A percentile compares a stretch with the other conserved stretches of the same genome.
Evolutionary conservation across 345 rosid genomes (phyloP).

Genomic region (Eucalyptus rudis): DNA sequence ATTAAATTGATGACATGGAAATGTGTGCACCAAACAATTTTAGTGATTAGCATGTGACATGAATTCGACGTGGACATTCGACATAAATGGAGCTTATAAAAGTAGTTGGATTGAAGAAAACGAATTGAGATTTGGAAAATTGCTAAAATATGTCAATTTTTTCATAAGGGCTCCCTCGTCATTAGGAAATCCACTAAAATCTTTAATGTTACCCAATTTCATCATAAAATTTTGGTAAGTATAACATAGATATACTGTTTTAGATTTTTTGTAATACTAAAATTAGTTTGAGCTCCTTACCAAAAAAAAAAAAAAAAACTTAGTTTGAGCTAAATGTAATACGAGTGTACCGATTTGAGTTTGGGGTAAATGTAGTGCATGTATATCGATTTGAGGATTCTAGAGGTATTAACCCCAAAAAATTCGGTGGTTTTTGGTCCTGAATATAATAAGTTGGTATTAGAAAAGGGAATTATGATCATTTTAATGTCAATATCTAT

Average conservation of each 20-base stretch:
- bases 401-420: neutral
- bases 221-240: neutral
- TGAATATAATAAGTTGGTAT: neutral
- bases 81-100: neutral
- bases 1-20: neutral
- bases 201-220: neutral
- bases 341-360: accelerated
- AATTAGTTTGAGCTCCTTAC: neutral
- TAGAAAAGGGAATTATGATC: neutral
- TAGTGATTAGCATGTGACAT: accelerated
- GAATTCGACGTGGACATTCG: neutral
- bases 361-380: neutral
- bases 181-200: neutral
- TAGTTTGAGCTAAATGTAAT: neutral
- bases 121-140: accelerated
- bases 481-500: neutral
- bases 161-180: neutral
- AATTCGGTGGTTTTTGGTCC: neutral
- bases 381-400: neutral
- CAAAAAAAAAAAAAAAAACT: too few relatives aligned
- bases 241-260: neutral
- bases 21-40: accelerated
- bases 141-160: neutral
- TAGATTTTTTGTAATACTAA: neutral
- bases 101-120: neutral